Evolutionary conservation across 495 filamentous ascomycete species (phyloP).

Genomic region (Neurospora sp.): DNA sequence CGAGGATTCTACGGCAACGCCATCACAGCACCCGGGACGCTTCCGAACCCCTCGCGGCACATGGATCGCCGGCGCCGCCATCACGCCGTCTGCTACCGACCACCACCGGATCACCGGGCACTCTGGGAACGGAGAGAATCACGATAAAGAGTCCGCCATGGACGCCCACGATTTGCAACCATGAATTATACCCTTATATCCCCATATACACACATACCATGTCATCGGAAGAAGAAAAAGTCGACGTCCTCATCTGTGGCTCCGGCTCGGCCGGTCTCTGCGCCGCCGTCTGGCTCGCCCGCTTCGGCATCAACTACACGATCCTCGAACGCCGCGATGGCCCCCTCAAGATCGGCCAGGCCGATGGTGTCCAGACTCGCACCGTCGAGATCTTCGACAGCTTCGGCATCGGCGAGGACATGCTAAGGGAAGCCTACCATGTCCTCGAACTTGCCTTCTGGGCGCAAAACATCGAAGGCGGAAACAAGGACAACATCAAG

Average conservation of each 20-base stretch:
- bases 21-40: not conserved
- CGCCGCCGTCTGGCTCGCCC: constrained; percentile 57
- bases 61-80: not conserved
- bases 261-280: constrained; percentile 60
- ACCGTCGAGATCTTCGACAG: constrained; percentile 75
- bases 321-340: constrained; percentile 54
- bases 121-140: not conserved
- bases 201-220: not conserved
- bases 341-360: constrained; percentile 58
- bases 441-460: constrained; percentile 59
- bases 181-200: not conserved
- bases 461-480: constrained; percentile 19
- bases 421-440: constrained; percentile 64
- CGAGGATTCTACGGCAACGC: not conserved
- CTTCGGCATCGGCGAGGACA: constrained; percentile 58
- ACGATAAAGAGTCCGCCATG: not conserved
- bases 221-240: constrained; percentile 16
- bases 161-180: not conserved
- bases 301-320: constrained; percentile 47
- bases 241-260: constrained; percentile 54
- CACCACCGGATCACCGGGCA: not conserved
- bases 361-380: constrained; percentile 71
- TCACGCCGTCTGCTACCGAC: not conserved
- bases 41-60: not conserved
- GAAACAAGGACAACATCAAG: constrained; percentile 23